A percentile compares a stretch with the other conserved stretches of the same genome.
phyloP scores from a whole-genome alignment of 2,329 filamentous ascomycete species.

The Botrytis fragariae region DNA sequence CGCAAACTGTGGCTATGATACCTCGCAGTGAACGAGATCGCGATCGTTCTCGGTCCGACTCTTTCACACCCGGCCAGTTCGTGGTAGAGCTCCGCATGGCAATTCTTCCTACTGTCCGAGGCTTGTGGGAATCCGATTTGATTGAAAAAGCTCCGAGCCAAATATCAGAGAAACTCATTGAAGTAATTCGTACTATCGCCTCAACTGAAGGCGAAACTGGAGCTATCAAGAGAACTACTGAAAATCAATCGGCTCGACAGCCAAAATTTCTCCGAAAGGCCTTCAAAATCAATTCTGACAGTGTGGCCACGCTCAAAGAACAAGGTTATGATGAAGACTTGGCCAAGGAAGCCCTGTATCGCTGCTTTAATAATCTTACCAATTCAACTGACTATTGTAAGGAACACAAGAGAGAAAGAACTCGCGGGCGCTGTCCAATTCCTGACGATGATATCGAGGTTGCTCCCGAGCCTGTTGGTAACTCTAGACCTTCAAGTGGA shows the following conservation, averaged over 20 bases:
- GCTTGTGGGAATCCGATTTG: slow-evolving; percentile 82
- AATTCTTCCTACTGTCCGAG: slow-evolving; percentile 71
- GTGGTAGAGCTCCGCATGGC: slow-evolving; percentile 81
- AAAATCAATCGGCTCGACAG: slow-evolving; percentile 49
- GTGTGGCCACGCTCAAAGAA: slow-evolving; percentile 42
- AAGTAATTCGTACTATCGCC: slow-evolving; percentile 77
- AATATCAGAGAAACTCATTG: slow-evolving; percentile 75
- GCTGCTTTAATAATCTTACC: slow-evolving; percentile 65
- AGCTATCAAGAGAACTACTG: slow-evolving; percentile 58
- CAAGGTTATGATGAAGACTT: slow-evolving; percentile 59
- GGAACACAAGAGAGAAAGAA: slow-evolving; percentile 56
- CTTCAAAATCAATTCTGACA: slow-evolving; percentile 52
- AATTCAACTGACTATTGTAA: slow-evolving; percentile 73
- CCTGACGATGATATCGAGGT: slow-evolving; percentile 55
- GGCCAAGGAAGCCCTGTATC: slow-evolving; percentile 75
- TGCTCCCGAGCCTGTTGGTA: slow-evolving; percentile 30
- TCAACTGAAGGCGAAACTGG: slow-evolving; percentile 72
- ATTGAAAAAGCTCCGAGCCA: slow-evolving; percentile 76
- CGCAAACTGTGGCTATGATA: slow-evolving; percentile 56
- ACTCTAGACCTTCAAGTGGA: slow-evolving; percentile 26
- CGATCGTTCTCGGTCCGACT: slow-evolving; percentile 55
- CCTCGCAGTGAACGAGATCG: slow-evolving; percentile 52
- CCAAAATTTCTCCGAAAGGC: slow-evolving; percentile 42
- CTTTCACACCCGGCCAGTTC: slow-evolving; percentile 70
- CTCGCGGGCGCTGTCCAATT: slow-evolving; percentile 66